phyloP scores from a whole-genome alignment of 805 yeast species.

The Monosporozyma solicola region DNA sequence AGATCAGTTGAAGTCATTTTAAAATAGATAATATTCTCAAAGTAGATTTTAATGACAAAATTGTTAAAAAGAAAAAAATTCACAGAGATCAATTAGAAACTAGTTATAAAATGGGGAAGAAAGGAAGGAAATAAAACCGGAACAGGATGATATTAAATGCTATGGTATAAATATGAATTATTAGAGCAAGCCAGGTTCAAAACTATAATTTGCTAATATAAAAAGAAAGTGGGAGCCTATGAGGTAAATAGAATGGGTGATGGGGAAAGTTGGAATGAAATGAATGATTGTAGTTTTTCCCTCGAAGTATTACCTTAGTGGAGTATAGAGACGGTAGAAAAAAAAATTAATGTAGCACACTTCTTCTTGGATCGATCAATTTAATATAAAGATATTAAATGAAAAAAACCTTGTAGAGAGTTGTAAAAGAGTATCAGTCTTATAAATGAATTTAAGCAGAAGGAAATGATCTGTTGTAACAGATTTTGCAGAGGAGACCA shows the following conservation, averaged over 20 bases:
- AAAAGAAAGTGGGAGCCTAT: background rate
- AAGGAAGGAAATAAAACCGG: background rate
- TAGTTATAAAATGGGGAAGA: background rate
- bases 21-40: background rate
- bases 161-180: background rate
- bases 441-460: background rate
- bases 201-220: background rate
- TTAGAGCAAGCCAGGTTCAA: background rate
- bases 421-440: background rate
- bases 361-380: background rate
- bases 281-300: background rate
- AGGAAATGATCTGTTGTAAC: background rate
- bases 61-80: background rate
- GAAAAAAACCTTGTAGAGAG: background rate
- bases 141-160: background rate
- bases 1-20: slow-evolving; percentile 1
- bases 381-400: background rate
- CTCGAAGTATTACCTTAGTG: background rate
- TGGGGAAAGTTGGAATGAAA: background rate
- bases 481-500: background rate
- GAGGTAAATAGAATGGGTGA: background rate
- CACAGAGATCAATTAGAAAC: background rate
- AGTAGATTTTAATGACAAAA: background rate
- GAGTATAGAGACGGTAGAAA: background rate
- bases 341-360: background rate